A percentile compares a stretch with the other conserved stretches of the same genome.
Evolutionary conservation across 2,329 filamentous ascomycete species (phyloP).

Genomic region (Aspergillus novofumigatus): DNA sequence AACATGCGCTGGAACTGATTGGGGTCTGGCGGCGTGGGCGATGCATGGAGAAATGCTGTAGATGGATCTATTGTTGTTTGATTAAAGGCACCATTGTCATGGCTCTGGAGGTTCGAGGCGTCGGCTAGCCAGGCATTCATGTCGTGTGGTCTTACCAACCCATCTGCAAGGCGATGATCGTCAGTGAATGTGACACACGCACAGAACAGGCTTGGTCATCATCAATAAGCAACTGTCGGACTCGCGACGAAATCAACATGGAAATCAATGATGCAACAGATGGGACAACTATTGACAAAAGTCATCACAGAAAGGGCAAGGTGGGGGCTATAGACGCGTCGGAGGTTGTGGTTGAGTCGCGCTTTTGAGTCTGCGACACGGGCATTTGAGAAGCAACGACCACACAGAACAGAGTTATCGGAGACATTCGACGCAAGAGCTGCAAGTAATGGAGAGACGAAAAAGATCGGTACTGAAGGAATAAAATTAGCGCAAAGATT

Average conservation of each 20-base stretch:
- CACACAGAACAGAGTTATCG: conserved; percentile 15
- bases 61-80: conserved; percentile 44
- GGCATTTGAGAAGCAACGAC: conserved; percentile 13
- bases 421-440: conserved; percentile 13
- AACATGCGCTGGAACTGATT: conserved; percentile 63
- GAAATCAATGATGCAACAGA: conserved; percentile 2
- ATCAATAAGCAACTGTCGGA: conserved; percentile 11
- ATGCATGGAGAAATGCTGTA: conserved; percentile 45
- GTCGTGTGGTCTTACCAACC: conserved; percentile 44
- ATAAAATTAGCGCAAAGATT: conserved; percentile 3
- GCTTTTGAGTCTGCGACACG: conserved; percentile 22
- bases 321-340: conserved; percentile 24
- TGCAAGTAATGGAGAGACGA: conserved; percentile 2
- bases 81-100: conserved; percentile 48
- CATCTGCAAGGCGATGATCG: conserved; percentile 37
- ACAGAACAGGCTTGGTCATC: conserved; percentile 10
- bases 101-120: conserved; percentile 44
- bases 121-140: conserved; percentile 52
- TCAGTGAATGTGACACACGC: conserved; percentile 17
- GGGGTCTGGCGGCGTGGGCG: conserved; percentile 46
- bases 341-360: conserved; percentile 16
- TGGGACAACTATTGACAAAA: neutral
- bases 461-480: conserved; percentile 4
- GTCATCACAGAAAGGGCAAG: neutral
- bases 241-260: conserved; percentile 18